Evolutionary conservation across 495 filamentous ascomycete species (phyloP).

Genomic region (Pyronema domesticum): DNA sequence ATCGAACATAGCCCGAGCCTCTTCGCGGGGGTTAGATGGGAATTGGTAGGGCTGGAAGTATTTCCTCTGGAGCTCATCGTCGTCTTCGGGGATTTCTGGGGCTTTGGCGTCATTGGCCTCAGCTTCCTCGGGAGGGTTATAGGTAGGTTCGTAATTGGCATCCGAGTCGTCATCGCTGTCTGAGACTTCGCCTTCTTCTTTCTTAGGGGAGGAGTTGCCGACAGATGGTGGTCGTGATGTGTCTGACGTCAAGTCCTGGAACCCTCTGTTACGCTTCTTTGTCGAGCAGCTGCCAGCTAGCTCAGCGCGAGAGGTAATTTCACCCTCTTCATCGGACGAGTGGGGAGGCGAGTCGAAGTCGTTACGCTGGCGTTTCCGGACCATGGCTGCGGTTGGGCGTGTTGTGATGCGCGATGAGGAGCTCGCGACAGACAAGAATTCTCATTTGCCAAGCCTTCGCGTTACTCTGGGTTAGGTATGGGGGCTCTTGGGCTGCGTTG

Average conservation of each 20-base stretch:
- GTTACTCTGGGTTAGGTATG: no score
- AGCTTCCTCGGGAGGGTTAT: neutral
- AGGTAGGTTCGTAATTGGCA: neutral
- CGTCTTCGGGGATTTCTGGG: neutral
- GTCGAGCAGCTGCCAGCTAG: no score
- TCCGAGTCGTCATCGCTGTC: neutral
- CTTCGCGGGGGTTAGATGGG: slow-evolving; percentile 14
- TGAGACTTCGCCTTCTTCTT: neutral
- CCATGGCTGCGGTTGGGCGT: neutral
- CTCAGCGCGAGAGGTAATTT: neutral
- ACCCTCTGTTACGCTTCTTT: no score
- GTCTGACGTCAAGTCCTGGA: no score
- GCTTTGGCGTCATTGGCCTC: neutral
- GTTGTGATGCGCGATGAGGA: no score
- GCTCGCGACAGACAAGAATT: no score
- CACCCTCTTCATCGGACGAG: neutral
- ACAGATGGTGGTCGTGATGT: no score
- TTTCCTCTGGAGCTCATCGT: slow-evolving; percentile 6
- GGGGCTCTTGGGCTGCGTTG: no score
- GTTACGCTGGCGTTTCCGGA: neutral
- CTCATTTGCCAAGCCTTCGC: no score
- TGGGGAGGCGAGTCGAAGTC: neutral
- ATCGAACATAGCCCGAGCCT: slow-evolving; percentile 13
- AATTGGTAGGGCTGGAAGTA: slow-evolving; percentile 13
- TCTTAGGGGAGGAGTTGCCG: neutral